These are phyloP conservation scores for Solanum verrucosum DNA, from an alignment of 257 asterid genomes.

Conservation along the genomic window DNA sequence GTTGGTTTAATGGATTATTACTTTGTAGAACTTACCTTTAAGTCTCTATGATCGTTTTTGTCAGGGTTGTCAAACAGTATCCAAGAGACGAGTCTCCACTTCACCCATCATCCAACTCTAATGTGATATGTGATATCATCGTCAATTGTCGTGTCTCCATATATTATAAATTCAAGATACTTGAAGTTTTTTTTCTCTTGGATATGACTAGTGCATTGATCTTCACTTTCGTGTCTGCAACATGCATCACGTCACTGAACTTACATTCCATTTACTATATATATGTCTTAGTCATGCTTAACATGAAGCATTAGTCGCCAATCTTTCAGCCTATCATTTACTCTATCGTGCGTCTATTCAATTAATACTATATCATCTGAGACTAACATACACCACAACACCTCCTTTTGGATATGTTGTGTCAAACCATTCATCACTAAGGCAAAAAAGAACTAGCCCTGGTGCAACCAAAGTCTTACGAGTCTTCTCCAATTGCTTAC, in stretches of 20 bases:
- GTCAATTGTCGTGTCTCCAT: neutral
- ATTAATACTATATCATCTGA: too few relatives aligned
- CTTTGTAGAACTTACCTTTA: too few relatives aligned
- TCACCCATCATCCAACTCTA: neutral
- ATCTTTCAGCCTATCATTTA: neutral
- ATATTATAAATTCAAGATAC: neutral
- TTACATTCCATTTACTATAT: neutral
- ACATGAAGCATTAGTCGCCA: neutral
- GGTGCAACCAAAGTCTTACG: neutral
- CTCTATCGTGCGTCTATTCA: fast-evolving
- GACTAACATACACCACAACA: neutral
- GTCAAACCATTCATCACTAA: neutral
- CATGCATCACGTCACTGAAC: neutral
- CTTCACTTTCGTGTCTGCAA: neutral
- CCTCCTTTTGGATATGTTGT: too few relatives aligned
- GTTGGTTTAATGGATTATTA: too few relatives aligned
- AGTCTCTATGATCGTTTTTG: too few relatives aligned
- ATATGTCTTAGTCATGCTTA: neutral
- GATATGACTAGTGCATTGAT: neutral
- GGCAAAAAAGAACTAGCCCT: too few relatives aligned
- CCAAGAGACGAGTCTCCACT: too few relatives aligned
- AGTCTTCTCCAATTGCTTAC: neutral
- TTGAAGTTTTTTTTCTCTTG: neutral
- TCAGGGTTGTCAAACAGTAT: too few relatives aligned
- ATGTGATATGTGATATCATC: neutral